Conservation (phyloP, 164 flowering plant species). For the Macadamia tetraphylla region DNA sequence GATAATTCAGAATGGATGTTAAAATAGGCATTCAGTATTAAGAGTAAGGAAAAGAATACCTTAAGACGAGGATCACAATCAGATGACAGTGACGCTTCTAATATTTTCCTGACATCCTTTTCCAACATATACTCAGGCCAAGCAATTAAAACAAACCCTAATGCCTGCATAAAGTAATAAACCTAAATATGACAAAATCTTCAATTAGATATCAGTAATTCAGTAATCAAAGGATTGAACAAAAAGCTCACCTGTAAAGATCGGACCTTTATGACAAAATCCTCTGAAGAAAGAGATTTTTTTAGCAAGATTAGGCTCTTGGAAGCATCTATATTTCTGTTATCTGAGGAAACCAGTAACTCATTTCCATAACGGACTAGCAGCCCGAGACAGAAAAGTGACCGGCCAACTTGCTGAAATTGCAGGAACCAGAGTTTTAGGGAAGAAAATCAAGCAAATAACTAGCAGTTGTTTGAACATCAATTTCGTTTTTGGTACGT, state of each 20-base stretch:
- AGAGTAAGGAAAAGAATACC: slow-evolving; percentile 34
- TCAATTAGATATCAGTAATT: not conserved
- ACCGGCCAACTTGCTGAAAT: slow-evolving; percentile 75
- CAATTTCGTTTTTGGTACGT: no score
- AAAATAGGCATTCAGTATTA: not conserved
- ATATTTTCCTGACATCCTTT: slow-evolving; percentile 62
- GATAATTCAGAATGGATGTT: slow-evolving; percentile 13
- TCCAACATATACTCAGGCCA: slow-evolving; percentile 91
- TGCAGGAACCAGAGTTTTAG: not conserved
- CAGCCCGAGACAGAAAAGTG: slow-evolving; percentile 88
- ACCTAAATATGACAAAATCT: slow-evolving; percentile 10
- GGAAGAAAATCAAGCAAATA: no score
- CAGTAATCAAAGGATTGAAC: slow-evolving; percentile 1
- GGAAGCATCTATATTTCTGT: slow-evolving; percentile 32
- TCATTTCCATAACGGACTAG: slow-evolving; percentile 83
- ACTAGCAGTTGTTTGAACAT: no score
- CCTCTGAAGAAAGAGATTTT: slow-evolving; percentile 59
- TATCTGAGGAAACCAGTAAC: slow-evolving; percentile 35
- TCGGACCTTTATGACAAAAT: slow-evolving; percentile 66
- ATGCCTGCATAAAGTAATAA: slow-evolving; percentile 46
- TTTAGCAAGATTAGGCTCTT: slow-evolving; percentile 60
- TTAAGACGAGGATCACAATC: slow-evolving; percentile 64
- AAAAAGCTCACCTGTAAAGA: slow-evolving; percentile 68
- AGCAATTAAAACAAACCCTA: slow-evolving; percentile 82
- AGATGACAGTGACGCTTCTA: slow-evolving; percentile 68